Conservation (phyloP, 345 rosid genomes). For the Psidium guajava region DNA sequence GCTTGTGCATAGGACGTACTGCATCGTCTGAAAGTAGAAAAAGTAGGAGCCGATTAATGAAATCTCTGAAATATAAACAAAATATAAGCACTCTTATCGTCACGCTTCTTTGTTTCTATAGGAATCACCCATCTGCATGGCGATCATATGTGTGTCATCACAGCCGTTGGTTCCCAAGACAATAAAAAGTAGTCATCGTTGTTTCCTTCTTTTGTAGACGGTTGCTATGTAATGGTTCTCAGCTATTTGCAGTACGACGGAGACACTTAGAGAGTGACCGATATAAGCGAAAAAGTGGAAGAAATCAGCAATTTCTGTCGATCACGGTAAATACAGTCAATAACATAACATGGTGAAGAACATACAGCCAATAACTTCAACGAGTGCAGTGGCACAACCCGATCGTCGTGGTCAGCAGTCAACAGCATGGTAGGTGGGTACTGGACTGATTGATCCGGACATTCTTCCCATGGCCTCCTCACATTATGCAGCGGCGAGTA, state of each 20-base stretch:
- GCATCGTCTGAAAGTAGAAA: conserved; percentile 55
- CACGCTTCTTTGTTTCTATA: neutral
- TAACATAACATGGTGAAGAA: neutral
- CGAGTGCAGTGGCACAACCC: conserved; percentile 83
- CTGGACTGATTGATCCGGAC: conserved; percentile 26
- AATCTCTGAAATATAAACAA: neutral
- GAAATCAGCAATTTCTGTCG: neutral
- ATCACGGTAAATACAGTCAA: neutral
- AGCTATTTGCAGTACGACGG: no score
- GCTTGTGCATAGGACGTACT: conserved; percentile 56
- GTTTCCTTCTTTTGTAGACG: neutral
- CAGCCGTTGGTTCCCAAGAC: neutral
- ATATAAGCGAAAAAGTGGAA: neutral
- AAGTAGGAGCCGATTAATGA: neutral
- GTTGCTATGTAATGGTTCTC: neutral
- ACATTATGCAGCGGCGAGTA: conserved; percentile 94
- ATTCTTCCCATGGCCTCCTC: conserved; percentile 82
- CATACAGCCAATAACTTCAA: conserved; percentile 82
- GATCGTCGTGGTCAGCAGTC: conserved; percentile 96
- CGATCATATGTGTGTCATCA: neutral
- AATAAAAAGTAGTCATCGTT: neutral
- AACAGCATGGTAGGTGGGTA: conserved; percentile 88
- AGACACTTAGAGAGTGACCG: neutral
- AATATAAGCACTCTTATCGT: neutral
- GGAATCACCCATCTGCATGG: neutral